Conservation (phyloP, 306 rosid genomes). For the Argentina anserina region DNA sequence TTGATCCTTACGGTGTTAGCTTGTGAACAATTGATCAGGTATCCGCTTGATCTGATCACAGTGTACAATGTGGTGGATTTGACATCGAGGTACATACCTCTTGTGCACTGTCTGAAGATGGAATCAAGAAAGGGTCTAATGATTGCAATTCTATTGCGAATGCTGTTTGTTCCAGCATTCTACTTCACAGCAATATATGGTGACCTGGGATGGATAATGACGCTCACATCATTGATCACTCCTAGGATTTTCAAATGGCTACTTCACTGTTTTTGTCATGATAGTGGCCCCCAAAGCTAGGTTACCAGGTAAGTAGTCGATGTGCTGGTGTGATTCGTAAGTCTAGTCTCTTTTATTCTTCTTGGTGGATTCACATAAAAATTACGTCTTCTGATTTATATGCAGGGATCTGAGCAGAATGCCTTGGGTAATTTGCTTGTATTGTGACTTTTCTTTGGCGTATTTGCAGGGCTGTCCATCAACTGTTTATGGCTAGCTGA, state of each 20-base stretch:
- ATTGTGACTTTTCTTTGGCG: slow-evolving; percentile 43
- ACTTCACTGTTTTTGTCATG: slow-evolving; percentile 73
- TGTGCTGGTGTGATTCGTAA: background rate
- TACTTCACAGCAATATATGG: slow-evolving; percentile 77
- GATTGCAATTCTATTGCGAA: slow-evolving; percentile 37
- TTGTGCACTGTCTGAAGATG: slow-evolving; percentile 46
- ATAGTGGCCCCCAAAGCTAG: slow-evolving; percentile 69
- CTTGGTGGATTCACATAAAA: background rate
- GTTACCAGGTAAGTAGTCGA: slow-evolving; percentile 55
- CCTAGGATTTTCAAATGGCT: slow-evolving; percentile 62
- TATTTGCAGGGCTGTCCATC: slow-evolving; percentile 57
- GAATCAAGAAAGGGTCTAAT: slow-evolving; percentile 65
- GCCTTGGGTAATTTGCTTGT: slow-evolving; percentile 82
- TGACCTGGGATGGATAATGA: slow-evolving; percentile 79
- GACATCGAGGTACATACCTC: slow-evolving; percentile 62
- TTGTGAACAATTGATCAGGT: slow-evolving; percentile 39
- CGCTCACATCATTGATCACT: slow-evolving; percentile 57
- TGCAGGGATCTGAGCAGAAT: slow-evolving; percentile 88
- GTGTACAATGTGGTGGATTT: slow-evolving; percentile 59
- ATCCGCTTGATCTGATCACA: slow-evolving; percentile 58
- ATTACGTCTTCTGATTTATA: background rate
- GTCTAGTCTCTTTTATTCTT: background rate
- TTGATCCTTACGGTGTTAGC: background rate
- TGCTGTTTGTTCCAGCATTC: slow-evolving; percentile 65
- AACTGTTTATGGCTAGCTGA: slow-evolving; percentile 63